These are phyloP conservation scores for Fraxinus floribunda DNA, from an alignment of 305 asterid genomes.

Conservation along the genomic window DNA sequence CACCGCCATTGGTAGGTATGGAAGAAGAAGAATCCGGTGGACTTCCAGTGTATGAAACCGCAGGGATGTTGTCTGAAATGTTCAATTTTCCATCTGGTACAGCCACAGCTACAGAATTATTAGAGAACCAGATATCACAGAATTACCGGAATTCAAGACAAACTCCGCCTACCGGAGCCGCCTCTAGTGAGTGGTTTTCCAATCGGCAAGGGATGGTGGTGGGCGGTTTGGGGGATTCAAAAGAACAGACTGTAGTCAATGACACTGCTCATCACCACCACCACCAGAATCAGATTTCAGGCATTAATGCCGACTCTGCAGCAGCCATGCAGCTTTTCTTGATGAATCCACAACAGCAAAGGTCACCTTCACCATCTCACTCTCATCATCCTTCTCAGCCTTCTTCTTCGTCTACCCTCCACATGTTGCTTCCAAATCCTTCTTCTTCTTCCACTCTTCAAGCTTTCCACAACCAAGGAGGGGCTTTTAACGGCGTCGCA, in stretches of 20 bases:
- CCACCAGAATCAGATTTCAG: conserved; percentile 50
- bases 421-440: conserved; percentile 60
- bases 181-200: conserved; percentile 49
- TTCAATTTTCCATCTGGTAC: conserved; percentile 60
- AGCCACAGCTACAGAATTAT: conserved; percentile 44
- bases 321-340: conserved; percentile 96
- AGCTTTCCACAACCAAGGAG: conserved; percentile 43
- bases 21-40: conserved; percentile 51
- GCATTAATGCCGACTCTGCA: conserved; percentile 64
- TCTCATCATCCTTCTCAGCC: conserved; percentile 36
- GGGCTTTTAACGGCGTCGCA: conserved; percentile 33
- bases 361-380: conserved; percentile 63
- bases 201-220: conserved; percentile 49
- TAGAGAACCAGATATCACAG: conserved; percentile 57
- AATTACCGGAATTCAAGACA: conserved; percentile 48
- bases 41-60: conserved; percentile 65
- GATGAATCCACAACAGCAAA: conserved; percentile 67
- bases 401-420: conserved; percentile 50
- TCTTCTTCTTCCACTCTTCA: conserved; percentile 44
- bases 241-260: conserved; percentile 26
- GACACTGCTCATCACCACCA: conserved; percentile 39
- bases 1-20: conserved; percentile 51
- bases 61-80: conserved; percentile 90
- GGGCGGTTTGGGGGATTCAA: conserved; percentile 43
- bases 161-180: conserved; percentile 26